phyloP scores from a whole-genome alignment of 2,329 filamentous ascomycete genomes.

The Fusarium torulosum region DNA sequence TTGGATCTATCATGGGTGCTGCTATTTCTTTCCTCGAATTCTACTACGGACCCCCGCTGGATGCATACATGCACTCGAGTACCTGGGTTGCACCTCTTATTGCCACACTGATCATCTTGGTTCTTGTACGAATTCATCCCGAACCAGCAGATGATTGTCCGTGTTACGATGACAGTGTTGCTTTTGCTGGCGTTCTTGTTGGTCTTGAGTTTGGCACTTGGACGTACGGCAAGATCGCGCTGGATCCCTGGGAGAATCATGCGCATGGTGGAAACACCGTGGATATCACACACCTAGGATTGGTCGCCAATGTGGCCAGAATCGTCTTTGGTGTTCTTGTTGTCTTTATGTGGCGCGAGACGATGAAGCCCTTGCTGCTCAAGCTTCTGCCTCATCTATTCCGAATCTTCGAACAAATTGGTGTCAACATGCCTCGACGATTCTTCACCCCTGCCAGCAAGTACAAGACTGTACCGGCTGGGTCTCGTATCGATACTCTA shows the following conservation, averaged over 20 bases:
- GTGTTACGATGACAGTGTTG: constrained; percentile 95
- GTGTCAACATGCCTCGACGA: constrained; percentile 83
- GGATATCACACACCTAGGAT: constrained; percentile 74
- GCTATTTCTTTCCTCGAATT: constrained; percentile 71
- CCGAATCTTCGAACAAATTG: constrained; percentile 82
- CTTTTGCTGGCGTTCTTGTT: constrained; percentile 91
- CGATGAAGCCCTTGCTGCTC: constrained; percentile 87
- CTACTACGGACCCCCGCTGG: constrained; percentile 71
- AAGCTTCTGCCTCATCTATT: constrained; percentile 86
- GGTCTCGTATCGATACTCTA: constrained; percentile 81
- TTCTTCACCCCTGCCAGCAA: constrained; percentile 93
- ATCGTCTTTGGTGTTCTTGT: constrained; percentile 83
- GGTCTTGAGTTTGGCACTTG: constrained; percentile 86
- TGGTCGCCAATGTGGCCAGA: constrained; percentile 72
- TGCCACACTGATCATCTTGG: constrained; percentile 74
- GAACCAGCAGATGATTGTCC: constrained; percentile 97
- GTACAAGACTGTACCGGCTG: constrained; percentile 84
- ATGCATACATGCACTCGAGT: constrained; percentile 76
- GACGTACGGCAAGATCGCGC: constrained; percentile 75
- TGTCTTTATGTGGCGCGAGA: constrained; percentile 90
- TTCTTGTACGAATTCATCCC: constrained; percentile 88
- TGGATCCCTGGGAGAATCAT: constrained; percentile 59
- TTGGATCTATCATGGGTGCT: constrained; percentile 83
- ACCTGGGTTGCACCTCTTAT: constrained; percentile 74
- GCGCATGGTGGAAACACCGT: constrained; percentile 69